Evolutionary conservation across 805 yeast genomes (phyloP), one percentile per base, ranked within the genome.

Genomic region (Torulaspora gathmanii): DNA sequence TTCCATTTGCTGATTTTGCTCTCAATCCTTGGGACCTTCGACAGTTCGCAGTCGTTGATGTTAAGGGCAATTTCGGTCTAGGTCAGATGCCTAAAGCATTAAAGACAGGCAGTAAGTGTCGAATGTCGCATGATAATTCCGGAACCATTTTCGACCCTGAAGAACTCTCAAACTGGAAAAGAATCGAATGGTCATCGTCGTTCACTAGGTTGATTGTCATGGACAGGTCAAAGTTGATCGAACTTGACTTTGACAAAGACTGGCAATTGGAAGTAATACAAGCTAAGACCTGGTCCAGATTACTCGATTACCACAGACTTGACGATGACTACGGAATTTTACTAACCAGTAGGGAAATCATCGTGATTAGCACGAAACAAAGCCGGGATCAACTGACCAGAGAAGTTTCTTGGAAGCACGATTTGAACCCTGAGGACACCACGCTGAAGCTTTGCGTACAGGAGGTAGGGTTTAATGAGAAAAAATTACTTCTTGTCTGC

Each of bases 401-500:
- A 46, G 47, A 77, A 2, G 55, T 87, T 1, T 75, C 90, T 0
- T 85, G 95, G 90, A 83, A 81, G 49, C 96, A 88, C 61, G 76
- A 67, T 48, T 62, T 84, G 17, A 72, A 74, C 34, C 70, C 74
- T 6, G 51, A 60, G 0, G 95, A 86, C 53, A 73, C 75, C 1
- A 72, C 86, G 0, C 53, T 81, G 44, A 65, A 60, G 41, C 45
- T 83, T 42, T 51, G 60, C 2, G 57, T 72, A 1, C 58, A 64
- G 10, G 43, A 55, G 8, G 33, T 60, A 3, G 54, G 53, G 3
- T 34, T 38, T 23, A 44, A 38, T 10, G 39, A 35, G 15, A 36
- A 26, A 3, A 40, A 40, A 5, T 37, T 51, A 3, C 41, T 55
- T 30, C 38, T 55, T 23, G 43, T 46, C 3, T 52, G 52, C 35